phyloP scores from a whole-genome alignment of 306 rosid species.

The Cicer bijugum region DNA sequence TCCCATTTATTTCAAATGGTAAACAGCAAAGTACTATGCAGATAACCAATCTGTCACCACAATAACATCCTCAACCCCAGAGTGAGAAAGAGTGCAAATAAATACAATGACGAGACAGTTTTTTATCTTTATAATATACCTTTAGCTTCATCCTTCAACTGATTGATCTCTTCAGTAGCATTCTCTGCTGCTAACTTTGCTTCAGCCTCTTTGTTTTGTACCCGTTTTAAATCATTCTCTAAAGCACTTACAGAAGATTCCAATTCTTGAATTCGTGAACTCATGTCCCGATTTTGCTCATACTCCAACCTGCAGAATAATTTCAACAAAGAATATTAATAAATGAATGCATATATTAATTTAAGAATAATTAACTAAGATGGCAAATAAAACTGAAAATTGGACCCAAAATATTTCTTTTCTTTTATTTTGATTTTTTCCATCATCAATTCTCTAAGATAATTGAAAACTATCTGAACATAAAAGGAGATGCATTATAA shows the following conservation, averaged over 20 bases:
- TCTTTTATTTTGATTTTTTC: no score
- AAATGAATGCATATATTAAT: constrained; percentile 23
- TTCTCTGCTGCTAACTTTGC: constrained; percentile 72
- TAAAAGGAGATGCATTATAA: no score
- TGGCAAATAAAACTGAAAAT: not conserved
- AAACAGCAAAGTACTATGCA: constrained; percentile 26
- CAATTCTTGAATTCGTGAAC: constrained; percentile 70
- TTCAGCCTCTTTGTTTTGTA: constrained; percentile 75
- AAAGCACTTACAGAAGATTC: constrained; percentile 67
- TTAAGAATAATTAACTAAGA: not conserved
- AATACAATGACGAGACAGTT: not conserved
- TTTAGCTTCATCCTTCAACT: constrained; percentile 66
- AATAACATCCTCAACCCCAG: not conserved
- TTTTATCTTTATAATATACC: constrained; percentile 55
- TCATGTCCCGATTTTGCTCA: constrained; percentile 93
- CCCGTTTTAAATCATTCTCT: constrained; percentile 64
- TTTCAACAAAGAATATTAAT: constrained; percentile 32
- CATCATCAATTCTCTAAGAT: no score
- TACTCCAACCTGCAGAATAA: constrained; percentile 77
- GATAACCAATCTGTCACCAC: constrained; percentile 37
- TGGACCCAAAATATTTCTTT: no score
- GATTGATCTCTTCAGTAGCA: constrained; percentile 65
- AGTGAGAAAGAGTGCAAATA: not conserved
- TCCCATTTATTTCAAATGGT: constrained; percentile 35
- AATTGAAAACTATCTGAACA: no score